phyloP scores from a whole-genome alignment of 1,284 basidiomycete species.

The Ganoderma resinaceum region DNA sequence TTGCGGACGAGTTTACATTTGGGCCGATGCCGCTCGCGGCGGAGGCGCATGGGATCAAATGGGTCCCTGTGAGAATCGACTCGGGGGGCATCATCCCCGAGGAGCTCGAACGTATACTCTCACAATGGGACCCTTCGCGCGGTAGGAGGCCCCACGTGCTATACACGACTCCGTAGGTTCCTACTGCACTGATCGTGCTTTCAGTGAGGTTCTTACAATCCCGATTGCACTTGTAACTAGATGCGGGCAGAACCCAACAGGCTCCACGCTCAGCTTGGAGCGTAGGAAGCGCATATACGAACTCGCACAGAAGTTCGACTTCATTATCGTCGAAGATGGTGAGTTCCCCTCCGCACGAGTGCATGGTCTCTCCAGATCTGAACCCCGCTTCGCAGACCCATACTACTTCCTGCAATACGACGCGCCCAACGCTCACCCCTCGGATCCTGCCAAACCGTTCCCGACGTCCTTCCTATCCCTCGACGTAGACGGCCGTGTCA shows the following conservation, averaged over 20 bases:
- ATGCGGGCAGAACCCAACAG: conserved; percentile 52
- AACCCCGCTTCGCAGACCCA: conserved; percentile 35
- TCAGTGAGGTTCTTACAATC: neutral
- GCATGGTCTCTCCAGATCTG: neutral
- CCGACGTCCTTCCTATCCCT: conserved; percentile 47
- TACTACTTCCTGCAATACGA: conserved; percentile 45
- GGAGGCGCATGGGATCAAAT: conserved; percentile 46
- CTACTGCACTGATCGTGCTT: neutral
- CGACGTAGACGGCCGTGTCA: conserved; percentile 51
- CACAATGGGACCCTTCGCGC: conserved; percentile 43
- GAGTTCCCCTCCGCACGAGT: neutral
- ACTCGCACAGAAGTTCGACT: conserved; percentile 48
- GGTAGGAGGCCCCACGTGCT: conserved; percentile 49
- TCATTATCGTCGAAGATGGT: conserved; percentile 51
- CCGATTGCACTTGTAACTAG: conserved; percentile 24
- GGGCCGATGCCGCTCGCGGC: conserved; percentile 46
- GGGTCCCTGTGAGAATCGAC: conserved; percentile 50
- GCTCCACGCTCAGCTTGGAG: conserved; percentile 44
- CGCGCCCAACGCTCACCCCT: conserved; percentile 8
- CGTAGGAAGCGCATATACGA: conserved; percentile 48
- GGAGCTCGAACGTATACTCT: conserved; percentile 46
- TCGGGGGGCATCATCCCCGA: conserved; percentile 48
- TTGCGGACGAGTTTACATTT: conserved; percentile 54
- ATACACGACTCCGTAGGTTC: conserved; percentile 48
- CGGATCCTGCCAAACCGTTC: conserved; percentile 21